Evolutionary conservation across 2,329 filamentous ascomycete species (phyloP), one percentile per base, ranked within the genome.

Genomic region (Colletotrichum theobromicola): DNA sequence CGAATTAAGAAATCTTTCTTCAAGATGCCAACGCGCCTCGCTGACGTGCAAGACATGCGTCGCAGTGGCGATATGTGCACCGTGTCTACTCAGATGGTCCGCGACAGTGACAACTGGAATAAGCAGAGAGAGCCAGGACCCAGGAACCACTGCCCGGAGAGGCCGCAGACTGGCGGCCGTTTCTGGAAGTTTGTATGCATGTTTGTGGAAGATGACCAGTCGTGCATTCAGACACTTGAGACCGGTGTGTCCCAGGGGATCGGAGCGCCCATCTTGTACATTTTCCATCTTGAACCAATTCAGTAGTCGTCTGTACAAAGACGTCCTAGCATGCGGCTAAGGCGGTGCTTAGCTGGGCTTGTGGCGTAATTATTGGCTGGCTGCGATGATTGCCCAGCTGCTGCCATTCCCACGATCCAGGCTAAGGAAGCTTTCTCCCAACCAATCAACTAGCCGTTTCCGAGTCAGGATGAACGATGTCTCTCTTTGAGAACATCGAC

Each of bases 281-380:
- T 7, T 42, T 34, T 35, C n/a, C 21, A 57, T n/a, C 50, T 67
- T 57, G 64, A 35, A 35, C 50, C 64, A 9, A 67, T 61, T 58
- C n/a, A 35, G 66, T 46, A 13, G 32, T 35, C 34, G 26, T 7
- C 16, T 28, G 42, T 46, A 21, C 24, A 46, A 46, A 58, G 34
- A 24, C 32, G 58, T 18, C 35, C 30, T 53, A 57, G 24, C 35
- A 61, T 74, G 42, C 42, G 68, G 55, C 57, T 63, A 55, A 46
- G 24, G 42, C 55, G 55, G 55, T 55, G 62, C 8, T 34, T 63
- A 50, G 42, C 24, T 61, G 28, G 42, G 9, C 55, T 42, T n/a
- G 46, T 72, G 68, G 72, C 68, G 69, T 28, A 53, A 72, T 67
- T 67, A 72, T 74, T 72, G 62, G 72, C 61, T 72, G 46, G 65